A percentile compares a stretch with the other conserved stretches of the same genome.
Evolutionary conservation across 129 eudicot species (phyloP).

Genomic region (Centella asiatica): DNA sequence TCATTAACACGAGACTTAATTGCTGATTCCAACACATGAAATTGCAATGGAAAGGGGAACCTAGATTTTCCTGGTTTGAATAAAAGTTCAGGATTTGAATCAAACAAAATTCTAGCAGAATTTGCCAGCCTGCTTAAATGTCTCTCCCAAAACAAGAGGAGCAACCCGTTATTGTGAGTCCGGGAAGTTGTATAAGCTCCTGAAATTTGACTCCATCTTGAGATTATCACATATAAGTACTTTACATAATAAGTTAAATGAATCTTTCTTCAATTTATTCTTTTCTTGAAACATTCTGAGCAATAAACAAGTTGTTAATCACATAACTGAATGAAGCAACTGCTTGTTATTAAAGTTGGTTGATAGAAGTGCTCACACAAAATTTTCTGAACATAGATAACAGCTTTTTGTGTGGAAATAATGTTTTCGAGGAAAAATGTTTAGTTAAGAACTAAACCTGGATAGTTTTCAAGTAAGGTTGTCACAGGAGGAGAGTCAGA

Average conservation of each 20-base stretch:
- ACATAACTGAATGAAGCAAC: no score
- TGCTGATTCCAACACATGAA: constrained; percentile 39
- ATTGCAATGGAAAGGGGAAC: constrained; percentile 9
- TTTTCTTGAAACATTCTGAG: no score
- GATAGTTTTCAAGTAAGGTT: constrained; percentile 55
- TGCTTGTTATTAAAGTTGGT: no score
- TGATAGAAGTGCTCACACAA: not conserved
- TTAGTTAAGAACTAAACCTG: constrained; percentile 32
- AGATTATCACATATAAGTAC: not conserved
- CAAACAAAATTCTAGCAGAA: constrained; percentile 45
- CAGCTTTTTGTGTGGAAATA: not conserved
- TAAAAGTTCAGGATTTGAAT: constrained; percentile 40
- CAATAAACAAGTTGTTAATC: no score
- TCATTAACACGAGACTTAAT: constrained; percentile 34
- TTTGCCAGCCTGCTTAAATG: constrained; percentile 57
- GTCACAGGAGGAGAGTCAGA: constrained; percentile 48
- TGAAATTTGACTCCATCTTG: constrained; percentile 17
- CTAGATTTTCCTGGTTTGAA: constrained; percentile 20
- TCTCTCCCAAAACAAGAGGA: constrained; percentile 62
- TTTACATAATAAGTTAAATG: not conserved
- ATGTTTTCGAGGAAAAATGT: not conserved
- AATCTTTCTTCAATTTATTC: no score
- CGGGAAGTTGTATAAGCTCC: constrained; percentile 95
- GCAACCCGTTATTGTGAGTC: constrained; percentile 49
- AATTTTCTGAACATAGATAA: not conserved